phyloP scores from a whole-genome alignment of 345 rosid species.

The Brassica carinata region DNA sequence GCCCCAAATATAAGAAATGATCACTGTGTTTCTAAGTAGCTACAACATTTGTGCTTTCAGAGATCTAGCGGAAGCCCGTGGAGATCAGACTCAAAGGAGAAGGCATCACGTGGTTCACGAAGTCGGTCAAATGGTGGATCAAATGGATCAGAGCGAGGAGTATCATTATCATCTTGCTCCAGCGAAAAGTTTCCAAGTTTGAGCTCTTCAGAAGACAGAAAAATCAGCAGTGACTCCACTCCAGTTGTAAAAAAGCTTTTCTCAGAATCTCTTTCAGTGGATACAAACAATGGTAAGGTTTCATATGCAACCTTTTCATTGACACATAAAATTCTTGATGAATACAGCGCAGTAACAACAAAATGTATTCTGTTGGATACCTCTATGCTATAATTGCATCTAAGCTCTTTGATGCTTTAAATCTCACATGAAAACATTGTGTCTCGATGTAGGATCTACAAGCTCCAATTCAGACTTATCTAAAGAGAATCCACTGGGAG shows the following conservation, averaged over 20 bases:
- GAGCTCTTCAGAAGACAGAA: slow-evolving; percentile 41
- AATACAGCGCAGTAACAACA: neutral
- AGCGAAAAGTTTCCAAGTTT: slow-evolving; percentile 35
- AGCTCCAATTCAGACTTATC: slow-evolving; percentile 18
- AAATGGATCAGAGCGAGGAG: slow-evolving; percentile 53
- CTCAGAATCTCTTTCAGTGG: slow-evolving; percentile 46
- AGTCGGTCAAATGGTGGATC: slow-evolving; percentile 65
- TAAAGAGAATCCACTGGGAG: slow-evolving; percentile 30
- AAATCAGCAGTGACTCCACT: slow-evolving; percentile 41
- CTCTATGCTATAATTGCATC: neutral
- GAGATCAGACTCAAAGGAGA: slow-evolving; percentile 48
- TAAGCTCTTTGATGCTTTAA: slow-evolving; percentile 1
- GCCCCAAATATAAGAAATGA: slow-evolving; percentile 6
- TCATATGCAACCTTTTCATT: slow-evolving; percentile 18
- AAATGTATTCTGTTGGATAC: neutral
- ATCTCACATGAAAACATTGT: slow-evolving; percentile 12
- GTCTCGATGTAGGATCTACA: slow-evolving; percentile 44
- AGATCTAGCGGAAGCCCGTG: slow-evolving; percentile 49
- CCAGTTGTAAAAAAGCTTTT: slow-evolving; percentile 55
- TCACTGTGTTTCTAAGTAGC: slow-evolving; percentile 2
- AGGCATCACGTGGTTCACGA: slow-evolving; percentile 52
- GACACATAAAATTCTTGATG: neutral
- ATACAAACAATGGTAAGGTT: slow-evolving; percentile 45
- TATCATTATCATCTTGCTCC: slow-evolving; percentile 47
- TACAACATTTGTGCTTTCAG: slow-evolving; percentile 40